Conservation (phyloP, 2,329 filamentous ascomycete species). For the Aphanocladium album region DNA sequence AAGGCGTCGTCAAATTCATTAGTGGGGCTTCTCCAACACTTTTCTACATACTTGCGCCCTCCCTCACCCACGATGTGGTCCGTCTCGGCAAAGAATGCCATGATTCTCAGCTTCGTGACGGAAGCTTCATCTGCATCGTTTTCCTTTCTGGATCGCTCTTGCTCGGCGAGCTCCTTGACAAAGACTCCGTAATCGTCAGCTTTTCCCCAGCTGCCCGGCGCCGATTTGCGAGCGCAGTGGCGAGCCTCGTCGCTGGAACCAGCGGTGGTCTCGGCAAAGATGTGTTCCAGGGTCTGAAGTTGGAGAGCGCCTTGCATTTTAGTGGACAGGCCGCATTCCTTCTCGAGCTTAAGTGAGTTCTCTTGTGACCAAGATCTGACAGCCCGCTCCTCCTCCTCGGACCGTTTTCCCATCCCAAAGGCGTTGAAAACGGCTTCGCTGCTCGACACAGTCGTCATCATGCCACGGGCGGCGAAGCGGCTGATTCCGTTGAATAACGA, state of each 20-base stretch:
- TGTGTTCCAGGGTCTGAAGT: constrained; percentile 6
- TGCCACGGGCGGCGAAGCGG: constrained; percentile 8
- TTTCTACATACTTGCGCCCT: constrained; percentile 6
- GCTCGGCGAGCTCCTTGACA: constrained; percentile 1
- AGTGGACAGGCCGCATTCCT: constrained; percentile 1
- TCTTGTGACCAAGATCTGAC: neutral
- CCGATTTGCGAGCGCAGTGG: constrained; percentile 6
- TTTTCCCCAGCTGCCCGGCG: constrained; percentile 10
- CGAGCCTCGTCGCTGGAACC: constrained; percentile 11
- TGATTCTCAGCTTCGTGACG: constrained; percentile 1
- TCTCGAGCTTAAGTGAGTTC: neutral
- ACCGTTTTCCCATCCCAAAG: neutral
- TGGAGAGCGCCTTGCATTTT: constrained; percentile 3
- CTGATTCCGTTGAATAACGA: constrained; percentile 5
- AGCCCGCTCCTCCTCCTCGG: neutral
- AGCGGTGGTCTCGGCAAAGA: constrained; percentile 7
- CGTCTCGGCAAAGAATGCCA: constrained; percentile 6
- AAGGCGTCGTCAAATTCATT: constrained; percentile 9
- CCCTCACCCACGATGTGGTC: constrained; percentile 10
- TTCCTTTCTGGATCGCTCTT: neutral
- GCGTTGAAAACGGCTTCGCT: constrained; percentile 7
- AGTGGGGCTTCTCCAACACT: constrained; percentile 4
- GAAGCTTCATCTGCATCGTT: neutral
- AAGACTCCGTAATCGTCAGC: constrained; percentile 7
- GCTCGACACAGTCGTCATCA: constrained; percentile 10